Evolutionary conservation across 345 rosid species (phyloP).

Genomic region (Eucalyptus tenuipes): DNA sequence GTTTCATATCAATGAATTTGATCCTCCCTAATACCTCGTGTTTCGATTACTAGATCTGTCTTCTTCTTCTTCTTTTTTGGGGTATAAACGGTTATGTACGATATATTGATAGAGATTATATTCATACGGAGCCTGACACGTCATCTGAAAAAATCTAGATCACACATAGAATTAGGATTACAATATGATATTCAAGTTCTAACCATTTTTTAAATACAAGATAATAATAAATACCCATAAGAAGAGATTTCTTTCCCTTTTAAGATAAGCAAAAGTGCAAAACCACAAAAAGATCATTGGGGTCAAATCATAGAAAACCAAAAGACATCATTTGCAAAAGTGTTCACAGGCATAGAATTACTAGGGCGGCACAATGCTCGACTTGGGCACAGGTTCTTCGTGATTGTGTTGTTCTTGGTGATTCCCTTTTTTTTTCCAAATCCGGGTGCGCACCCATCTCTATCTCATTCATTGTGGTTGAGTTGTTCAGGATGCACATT

Average conservation of each 20-base stretch:
- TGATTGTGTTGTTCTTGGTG: neutral
- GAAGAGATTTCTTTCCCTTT: neutral
- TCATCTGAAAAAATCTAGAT: neutral
- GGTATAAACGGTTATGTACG: fast-evolving
- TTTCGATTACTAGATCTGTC: neutral
- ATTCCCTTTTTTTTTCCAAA: neutral
- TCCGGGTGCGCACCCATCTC: neutral
- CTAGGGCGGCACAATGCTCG: neutral
- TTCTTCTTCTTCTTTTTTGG: neutral
- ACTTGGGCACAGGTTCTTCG: neutral
- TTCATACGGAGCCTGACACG: neutral
- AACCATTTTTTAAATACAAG: neutral
- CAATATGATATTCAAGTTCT: fast-evolving
- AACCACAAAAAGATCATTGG: neutral
- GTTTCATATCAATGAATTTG: neutral
- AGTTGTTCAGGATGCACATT: neutral
- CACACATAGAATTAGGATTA: fast-evolving
- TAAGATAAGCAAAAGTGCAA: neutral
- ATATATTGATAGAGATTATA: neutral
- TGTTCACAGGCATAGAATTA: neutral
- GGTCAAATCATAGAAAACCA: neutral
- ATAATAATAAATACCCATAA: neutral
- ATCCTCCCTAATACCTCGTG: neutral
- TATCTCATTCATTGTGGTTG: neutral
- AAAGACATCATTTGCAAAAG: neutral